Evolutionary conservation across 768 basidiomycete species (phyloP).

Genomic region (Mycena capillaripes): DNA sequence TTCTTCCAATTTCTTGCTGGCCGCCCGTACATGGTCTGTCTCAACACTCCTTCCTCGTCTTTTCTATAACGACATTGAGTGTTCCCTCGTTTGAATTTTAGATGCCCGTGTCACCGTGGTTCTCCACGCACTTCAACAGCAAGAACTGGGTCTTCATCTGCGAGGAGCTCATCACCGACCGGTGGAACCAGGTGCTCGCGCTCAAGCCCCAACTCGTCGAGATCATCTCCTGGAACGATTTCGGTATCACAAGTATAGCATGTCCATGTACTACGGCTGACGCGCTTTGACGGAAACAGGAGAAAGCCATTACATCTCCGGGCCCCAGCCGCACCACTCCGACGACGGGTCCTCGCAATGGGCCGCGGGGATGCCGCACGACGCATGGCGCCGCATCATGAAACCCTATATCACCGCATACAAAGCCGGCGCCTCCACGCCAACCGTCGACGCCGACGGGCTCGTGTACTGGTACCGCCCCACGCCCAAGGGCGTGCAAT

Average conservation of each 20-base stretch:
- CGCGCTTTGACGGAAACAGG: constrained; percentile 36
- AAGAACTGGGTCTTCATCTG: constrained; percentile 38
- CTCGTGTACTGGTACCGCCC: neutral
- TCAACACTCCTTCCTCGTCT: too few species aligned
- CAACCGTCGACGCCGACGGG: neutral
- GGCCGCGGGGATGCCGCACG: constrained; percentile 21
- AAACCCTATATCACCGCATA: neutral
- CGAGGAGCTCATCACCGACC: constrained; percentile 40
- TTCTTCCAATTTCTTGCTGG: constrained; percentile 21
- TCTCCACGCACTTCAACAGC: constrained; percentile 40
- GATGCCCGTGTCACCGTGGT: constrained; percentile 55
- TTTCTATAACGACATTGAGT: too few species aligned
- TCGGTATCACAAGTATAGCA: too few species aligned
- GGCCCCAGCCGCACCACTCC: constrained; percentile 36
- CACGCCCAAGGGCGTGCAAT: neutral
- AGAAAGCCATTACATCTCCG: constrained; percentile 55
- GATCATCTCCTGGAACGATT: constrained; percentile 63
- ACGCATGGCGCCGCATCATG: neutral
- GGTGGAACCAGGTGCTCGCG: constrained; percentile 38
- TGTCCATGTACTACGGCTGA: too few species aligned
- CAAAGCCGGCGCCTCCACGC: neutral
- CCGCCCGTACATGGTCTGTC: constrained; percentile 20
- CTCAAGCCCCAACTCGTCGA: constrained; percentile 36
- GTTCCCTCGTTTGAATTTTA: too few species aligned
- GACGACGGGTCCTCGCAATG: constrained; percentile 38